Base-by-base conservation (phyloP, 2,329 filamentous ascomycete genomes). In the Myriosclerotinia scirpicola region DNA sequence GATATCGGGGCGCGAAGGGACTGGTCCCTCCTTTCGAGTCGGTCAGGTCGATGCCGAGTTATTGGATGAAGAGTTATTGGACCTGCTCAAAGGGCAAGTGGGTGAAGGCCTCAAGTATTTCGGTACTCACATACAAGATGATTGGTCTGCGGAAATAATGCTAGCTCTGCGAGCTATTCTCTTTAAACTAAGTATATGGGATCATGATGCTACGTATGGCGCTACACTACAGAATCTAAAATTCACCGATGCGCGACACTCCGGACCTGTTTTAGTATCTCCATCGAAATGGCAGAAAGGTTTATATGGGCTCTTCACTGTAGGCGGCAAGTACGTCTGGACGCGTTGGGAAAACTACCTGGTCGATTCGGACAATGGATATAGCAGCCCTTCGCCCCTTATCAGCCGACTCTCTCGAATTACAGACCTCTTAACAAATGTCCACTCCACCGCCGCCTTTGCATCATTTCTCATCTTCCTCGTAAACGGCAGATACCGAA, bases 121-220 rank as follows among this genome's bases (percentile, higher is more conserved):
- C 71, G 89, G 90, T 56, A 89, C 83, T 20, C 87, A 93, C 77
- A 79, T 96, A 54, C 86, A 90, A 67, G 92, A 97, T 77, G 91
- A 96, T 74, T 97, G 92, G 88, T 88, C 88, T 17, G 84, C 91
- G 63, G 95, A 98, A 79, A 94, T 98, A 64, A 83, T 90, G 69
- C 83, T 97, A 38, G 85, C 82, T 0, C 82, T 99, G 66, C 85
- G 94, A 56, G 87, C 90, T 2, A 81, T 93, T 3, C 81, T 99
- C 9, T 99, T 97, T 83, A 99, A 99, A 79, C 85, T 99, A 69
- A 92, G 91, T 20, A 89, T 99, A 67, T 99, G 95, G 95, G 93
- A 98, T 78, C 92, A 97, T 77, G 89, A 97, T 77, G 92, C 95
- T 50, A 96, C 91, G 6, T 98, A 99, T 78, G 95, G 95, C 68